Evolutionary conservation across 257 asterid genomes (phyloP), one percentile per base, ranked within the genome.

Genomic region (Solanum infundibuliforme): DNA sequence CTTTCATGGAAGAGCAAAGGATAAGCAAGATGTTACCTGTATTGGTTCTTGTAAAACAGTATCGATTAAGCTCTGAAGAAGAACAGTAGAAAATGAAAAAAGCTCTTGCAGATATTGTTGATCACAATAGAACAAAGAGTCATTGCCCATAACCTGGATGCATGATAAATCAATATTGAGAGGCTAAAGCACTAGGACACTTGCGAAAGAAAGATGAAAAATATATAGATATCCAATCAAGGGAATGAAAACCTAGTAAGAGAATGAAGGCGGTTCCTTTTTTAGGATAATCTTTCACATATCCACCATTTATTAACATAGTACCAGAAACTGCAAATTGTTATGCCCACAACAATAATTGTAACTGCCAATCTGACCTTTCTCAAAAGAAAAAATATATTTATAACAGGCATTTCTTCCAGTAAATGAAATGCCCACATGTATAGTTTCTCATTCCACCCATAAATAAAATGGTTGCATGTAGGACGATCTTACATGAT

Each of bases 11-110:
- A 82, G 86, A 82, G 77, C 86, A 58, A 43, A 43, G 72, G 60
- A 69, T n/a, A 31, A 32, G 62, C 32, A 74, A 34, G 58, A 83
- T 74, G 32, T 87, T 90, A 96, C 99, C 97, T 82, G 90, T 12
- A 92, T 88, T 79, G 97, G 92, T 92, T 96, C 98, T 89, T 95
- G 95, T 88, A 90, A 72, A 85, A 94, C 89, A 43, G 87, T 81
- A 85, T 94, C 82, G 34, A 88, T 76, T 55, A 94, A 89, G 88
- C 89, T 91, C 91, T 91, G 91, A 84, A 95, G 91, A 89, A 94
- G 83, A 36, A 23, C 90, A 87, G 89, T 87, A 71, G 97, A 92
- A 48, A 95, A 87, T 36, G 94, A 93, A 88, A 91, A 71, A 87
- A 91, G 90, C 87, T 94, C 98, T 93, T 93, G 94, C 69, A 34